These are phyloP conservation scores for Sugiyamaella paludigena DNA, from an alignment of 1,139 yeast species.

Conservation along the genomic window DNA sequence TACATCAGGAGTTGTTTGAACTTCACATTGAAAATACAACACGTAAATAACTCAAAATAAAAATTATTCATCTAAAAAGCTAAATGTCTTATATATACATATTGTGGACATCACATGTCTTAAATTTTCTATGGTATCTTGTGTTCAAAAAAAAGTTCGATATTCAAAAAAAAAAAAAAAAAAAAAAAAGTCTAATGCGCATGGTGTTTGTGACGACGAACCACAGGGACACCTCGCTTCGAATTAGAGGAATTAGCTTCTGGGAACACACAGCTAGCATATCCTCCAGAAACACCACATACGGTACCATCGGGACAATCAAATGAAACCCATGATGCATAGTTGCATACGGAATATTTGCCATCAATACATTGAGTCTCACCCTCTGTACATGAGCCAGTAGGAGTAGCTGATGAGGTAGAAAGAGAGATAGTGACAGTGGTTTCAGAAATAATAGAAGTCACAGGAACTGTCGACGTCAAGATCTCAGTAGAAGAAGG, in stretches of 20 bases:
- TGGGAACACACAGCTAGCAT: conserved; percentile 19
- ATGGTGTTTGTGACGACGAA: conserved; percentile 14
- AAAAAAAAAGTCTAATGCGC: conserved; percentile 1
- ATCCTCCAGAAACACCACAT: conserved; percentile 49
- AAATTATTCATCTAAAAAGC: not conserved
- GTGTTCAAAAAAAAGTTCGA: not conserved
- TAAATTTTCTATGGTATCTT: no score
- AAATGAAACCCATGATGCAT: conserved; percentile 53
- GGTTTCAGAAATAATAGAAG: conserved; percentile 12
- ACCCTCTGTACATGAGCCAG: conserved; percentile 47
- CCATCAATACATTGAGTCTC: conserved; percentile 51
- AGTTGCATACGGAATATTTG: conserved; percentile 52
- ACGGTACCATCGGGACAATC: conserved; percentile 59
- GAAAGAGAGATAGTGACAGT: conserved; percentile 19
- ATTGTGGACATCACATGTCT: not conserved
- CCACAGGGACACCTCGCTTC: conserved; percentile 5
- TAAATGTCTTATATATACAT: no score
- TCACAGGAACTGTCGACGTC: conserved; percentile 11
- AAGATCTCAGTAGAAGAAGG: conserved; percentile 9
- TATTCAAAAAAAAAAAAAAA: no score
- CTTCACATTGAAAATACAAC: no score
- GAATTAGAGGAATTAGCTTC: no score
- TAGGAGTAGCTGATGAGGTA: conserved; percentile 18
- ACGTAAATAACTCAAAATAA: no score
- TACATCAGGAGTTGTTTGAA: no score